phyloP scores from a whole-genome alignment of 2,329 filamentous ascomycete genomes.

The Diaporthe humulicola region DNA sequence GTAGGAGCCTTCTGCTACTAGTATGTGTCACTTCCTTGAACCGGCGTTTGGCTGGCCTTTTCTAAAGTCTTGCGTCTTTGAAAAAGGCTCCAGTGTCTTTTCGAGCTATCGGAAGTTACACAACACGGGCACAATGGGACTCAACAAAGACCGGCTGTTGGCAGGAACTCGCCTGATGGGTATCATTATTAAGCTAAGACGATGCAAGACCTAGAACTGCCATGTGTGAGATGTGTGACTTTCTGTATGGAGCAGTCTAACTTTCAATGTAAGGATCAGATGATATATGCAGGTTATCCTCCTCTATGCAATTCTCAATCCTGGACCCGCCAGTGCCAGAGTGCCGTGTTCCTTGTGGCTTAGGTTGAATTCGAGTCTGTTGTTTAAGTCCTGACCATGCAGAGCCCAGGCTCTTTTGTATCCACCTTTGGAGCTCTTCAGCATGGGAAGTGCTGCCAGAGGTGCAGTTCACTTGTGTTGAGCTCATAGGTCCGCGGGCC shows the following conservation, averaged over 20 bases:
- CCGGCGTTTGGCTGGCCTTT: too few relatives aligned
- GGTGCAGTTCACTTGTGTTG: neutral
- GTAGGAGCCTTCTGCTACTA: too few relatives aligned
- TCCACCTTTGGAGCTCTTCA: too few relatives aligned
- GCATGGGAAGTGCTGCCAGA: too few relatives aligned
- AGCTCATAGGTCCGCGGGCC: too few relatives aligned
- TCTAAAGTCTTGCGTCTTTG: neutral
- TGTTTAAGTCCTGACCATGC: too few relatives aligned
- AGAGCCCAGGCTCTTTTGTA: too few relatives aligned
- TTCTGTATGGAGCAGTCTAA: neutral
- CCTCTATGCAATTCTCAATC: neutral
- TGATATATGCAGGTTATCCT: neutral
- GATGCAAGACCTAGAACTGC: neutral
- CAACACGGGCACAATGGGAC: neutral
- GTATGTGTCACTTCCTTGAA: too few relatives aligned
- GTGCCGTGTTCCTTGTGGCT: neutral
- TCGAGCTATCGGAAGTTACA: neutral
- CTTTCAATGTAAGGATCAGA: neutral
- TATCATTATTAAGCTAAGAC: conserved; percentile 1
- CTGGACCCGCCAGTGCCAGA: neutral
- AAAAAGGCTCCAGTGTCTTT: neutral
- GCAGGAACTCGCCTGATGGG: neutral
- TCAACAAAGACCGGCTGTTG: neutral
- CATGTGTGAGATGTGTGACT: neutral
- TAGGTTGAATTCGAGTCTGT: neutral